Base-by-base conservation (phyloP, 2,329 filamentous ascomycete species). In the Fusarium sp. region DNA sequence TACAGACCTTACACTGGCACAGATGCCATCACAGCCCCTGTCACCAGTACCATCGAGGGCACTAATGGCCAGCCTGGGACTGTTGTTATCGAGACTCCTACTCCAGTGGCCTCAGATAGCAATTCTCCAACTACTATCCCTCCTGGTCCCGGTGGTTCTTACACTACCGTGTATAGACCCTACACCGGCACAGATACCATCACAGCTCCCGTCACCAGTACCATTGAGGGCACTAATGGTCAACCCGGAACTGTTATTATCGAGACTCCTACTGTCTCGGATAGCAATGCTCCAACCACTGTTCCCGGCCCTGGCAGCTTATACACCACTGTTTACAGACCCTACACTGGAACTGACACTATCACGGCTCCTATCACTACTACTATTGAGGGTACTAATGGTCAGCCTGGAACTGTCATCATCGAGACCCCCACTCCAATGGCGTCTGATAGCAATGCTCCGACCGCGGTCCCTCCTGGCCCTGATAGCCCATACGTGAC, bases 401-500 rank as follows among this genome's bases (percentile, higher is more conserved):
- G 40, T 1, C 31, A 54, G 7, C 40, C 40, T 0, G 51, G 51
- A 0, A 55, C 52, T 20, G 23, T 55, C 3, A 9, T 54, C 2
- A 30, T 56, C 1, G 41, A 56, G 23, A 47, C 44, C 8, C 31
- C 44, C 9, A 15, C 2, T 9, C 30, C 9, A 16, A 10, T 12
- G 8, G 6, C 23, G 13, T 13, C 12, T 8, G 20, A 8, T 28
- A 16, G 7, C 16, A 8, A 20, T 8, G 16, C 4, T 20, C 34
- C 44, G 6, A 46, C 12, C 4, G 46, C 46, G 1, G 41, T 45
- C 10, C 54, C 60, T 4, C 18, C 44, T 10, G 62, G 59, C 0
- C 42, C 59, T 1, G 20, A 31, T 8, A 51, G 46, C 34, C 18
- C 34, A 3, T 66, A 66, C 2, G 20, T 51, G 1, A 65, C 62